These are phyloP conservation scores for Fistulina hepatica DNA, from an alignment of 1,284 basidiomycete species.

Conservation along the genomic window DNA sequence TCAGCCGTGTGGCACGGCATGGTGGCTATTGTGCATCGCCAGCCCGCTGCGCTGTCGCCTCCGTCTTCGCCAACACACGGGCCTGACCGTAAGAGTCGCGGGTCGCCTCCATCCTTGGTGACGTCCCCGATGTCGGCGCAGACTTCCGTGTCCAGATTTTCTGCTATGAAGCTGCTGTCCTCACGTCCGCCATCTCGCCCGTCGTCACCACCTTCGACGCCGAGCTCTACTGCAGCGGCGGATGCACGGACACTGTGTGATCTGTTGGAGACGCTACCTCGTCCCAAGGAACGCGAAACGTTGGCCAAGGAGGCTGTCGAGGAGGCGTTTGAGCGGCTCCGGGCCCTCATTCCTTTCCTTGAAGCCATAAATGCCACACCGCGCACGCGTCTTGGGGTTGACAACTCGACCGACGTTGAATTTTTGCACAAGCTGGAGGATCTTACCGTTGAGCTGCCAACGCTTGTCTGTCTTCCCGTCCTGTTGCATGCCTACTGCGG, in stretches of 20 bases:
- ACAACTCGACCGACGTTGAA: conserved; percentile 15
- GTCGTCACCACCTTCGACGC: conserved; percentile 42
- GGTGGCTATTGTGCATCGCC: conserved; percentile 55
- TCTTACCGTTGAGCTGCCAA: conserved; percentile 53
- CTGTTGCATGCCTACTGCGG: conserved; percentile 37
- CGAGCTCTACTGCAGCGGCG: conserved; percentile 25
- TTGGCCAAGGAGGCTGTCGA: conserved; percentile 66
- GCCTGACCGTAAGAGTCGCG: conserved; percentile 32
- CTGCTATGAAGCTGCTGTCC: too few relatives aligned
- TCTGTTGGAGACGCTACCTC: conserved; percentile 47
- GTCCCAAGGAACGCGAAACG: conserved; percentile 40
- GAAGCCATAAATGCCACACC: conserved; percentile 32
- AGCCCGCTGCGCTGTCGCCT: conserved; percentile 29
- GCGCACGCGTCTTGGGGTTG: conserved; percentile 17
- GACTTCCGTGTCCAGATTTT: too few relatives aligned
- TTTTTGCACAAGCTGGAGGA: conserved; percentile 33
- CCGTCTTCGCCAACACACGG: conserved; percentile 32
- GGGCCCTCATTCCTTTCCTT: conserved; percentile 44
- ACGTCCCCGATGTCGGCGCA: conserved; percentile 54
- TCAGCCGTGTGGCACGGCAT: conserved; percentile 61
- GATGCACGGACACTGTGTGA: conserved; percentile 53
- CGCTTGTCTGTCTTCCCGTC: conserved; percentile 57
- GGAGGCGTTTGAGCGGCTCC: conserved; percentile 58
- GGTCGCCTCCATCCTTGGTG: conserved; percentile 29
- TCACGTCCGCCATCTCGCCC: conserved; percentile 62